phyloP scores from a whole-genome alignment of 2,329 filamentous ascomycete species.

The Colletotrichum tofieldiae region DNA sequence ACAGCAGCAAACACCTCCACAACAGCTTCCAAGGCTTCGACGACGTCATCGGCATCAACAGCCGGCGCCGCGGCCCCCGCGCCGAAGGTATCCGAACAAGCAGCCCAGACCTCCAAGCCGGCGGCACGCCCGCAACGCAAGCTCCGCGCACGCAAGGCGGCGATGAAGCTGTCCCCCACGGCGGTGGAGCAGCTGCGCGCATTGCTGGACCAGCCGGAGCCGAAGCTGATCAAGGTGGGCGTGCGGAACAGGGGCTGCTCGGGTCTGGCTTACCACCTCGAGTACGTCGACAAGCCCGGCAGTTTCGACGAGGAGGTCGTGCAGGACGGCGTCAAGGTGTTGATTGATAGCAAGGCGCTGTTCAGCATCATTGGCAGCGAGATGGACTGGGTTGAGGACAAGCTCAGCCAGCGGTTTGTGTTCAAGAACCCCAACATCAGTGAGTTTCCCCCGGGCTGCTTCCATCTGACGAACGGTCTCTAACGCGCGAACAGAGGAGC shows the following conservation, averaged over 20 bases:
- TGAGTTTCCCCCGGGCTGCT: constrained; percentile 67
- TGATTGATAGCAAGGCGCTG: constrained; percentile 97
- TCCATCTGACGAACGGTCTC: constrained; percentile 24
- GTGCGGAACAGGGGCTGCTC: constrained; percentile 96
- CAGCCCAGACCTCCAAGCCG: constrained; percentile 53
- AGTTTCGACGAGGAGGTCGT: constrained; percentile 93
- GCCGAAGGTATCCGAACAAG: constrained; percentile 33
- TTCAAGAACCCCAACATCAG: constrained; percentile 99
- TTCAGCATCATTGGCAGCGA: constrained; percentile 99
- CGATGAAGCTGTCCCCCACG: constrained; percentile 86
- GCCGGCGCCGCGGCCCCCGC: not conserved
- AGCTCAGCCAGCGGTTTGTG: constrained; percentile 91
- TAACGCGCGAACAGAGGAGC: constrained; percentile 78
- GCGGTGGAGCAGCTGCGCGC: constrained; percentile 85
- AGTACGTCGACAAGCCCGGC: constrained; percentile 93
- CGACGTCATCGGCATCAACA: constrained; percentile 13
- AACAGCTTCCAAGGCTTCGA: not conserved
- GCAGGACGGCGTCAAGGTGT: constrained; percentile 94
- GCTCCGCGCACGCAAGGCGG: constrained; percentile 84
- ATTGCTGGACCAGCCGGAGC: constrained; percentile 87
- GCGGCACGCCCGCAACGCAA: constrained; percentile 65
- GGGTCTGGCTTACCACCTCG: constrained; percentile 91
- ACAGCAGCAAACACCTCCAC: constrained; percentile 35
- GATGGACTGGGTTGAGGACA: constrained; percentile 99
- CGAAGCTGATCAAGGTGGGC: constrained; percentile 93